Conservation (phyloP, 1,284 basidiomycete genomes). For the Naganishia albida region DNA sequence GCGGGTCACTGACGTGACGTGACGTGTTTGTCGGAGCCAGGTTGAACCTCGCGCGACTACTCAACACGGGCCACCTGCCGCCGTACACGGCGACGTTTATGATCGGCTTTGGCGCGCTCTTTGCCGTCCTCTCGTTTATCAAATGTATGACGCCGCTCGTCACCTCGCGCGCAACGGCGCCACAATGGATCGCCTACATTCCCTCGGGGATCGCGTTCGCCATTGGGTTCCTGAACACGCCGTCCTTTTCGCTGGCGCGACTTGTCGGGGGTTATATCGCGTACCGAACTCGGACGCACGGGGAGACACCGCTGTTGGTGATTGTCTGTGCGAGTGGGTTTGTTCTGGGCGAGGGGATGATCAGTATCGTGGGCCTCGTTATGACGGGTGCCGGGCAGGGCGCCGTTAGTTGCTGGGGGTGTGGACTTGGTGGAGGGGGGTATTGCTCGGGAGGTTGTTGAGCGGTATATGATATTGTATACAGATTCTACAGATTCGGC, state of each 20-base stretch:
- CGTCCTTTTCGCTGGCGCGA: slow-evolving; percentile 89
- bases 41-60: slow-evolving; percentile 85
- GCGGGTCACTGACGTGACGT: not conserved
- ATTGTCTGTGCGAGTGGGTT: slow-evolving; percentile 93
- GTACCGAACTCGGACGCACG: slow-evolving; percentile 62
- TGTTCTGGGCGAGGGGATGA: slow-evolving; percentile 86
- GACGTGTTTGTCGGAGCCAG: too few relatives aligned
- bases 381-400: slow-evolving; percentile 73
- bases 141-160: slow-evolving; percentile 63
- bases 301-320: slow-evolving; percentile 65
- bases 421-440: slow-evolving; percentile 65
- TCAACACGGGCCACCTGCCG: slow-evolving; percentile 78
- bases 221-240: slow-evolving; percentile 83
- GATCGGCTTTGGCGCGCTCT: slow-evolving; percentile 71
- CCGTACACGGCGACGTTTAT: slow-evolving; percentile 76
- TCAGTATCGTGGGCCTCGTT: slow-evolving; percentile 76
- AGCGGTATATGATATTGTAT: not conserved
- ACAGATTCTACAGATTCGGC: too few relatives aligned
- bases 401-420: slow-evolving; percentile 75
- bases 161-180: slow-evolving; percentile 39
- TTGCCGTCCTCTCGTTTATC: slow-evolving; percentile 65
- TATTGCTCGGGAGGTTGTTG: slow-evolving; percentile 52
- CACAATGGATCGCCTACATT: slow-evolving; percentile 64
- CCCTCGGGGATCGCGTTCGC: slow-evolving; percentile 87
- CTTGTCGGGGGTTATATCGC: slow-evolving; percentile 84